Conservation (phyloP, 1,139 yeast species). For the Wickerhamomyces sp. region DNA sequence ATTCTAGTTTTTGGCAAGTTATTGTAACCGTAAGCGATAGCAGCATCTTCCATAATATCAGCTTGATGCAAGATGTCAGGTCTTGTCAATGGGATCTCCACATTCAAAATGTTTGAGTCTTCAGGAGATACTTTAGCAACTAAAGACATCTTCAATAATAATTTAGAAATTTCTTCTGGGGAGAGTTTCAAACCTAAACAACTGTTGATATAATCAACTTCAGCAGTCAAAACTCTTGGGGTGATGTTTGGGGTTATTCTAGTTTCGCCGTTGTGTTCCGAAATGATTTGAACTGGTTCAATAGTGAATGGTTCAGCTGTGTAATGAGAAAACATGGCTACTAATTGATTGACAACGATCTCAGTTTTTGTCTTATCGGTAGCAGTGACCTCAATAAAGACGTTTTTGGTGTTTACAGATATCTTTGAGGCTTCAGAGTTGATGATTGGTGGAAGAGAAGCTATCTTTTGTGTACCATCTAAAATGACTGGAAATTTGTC, state of each 20-base stretch:
- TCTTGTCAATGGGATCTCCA: slow-evolving; percentile 85
- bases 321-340: slow-evolving; percentile 93
- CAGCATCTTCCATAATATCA: slow-evolving; percentile 98
- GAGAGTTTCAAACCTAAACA: slow-evolving; percentile 77
- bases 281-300: slow-evolving; percentile 84
- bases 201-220: slow-evolving; percentile 83
- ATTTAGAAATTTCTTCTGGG: slow-evolving; percentile 61
- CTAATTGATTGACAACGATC: slow-evolving; percentile 83
- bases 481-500: slow-evolving; percentile 90
- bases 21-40: slow-evolving; percentile 93
- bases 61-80: slow-evolving; percentile 96
- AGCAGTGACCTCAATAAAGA: slow-evolving; percentile 92
- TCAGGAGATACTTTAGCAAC: slow-evolving; percentile 50
- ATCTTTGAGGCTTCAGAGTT: slow-evolving; percentile 91
- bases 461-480: slow-evolving; percentile 73
- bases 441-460: slow-evolving; percentile 96
- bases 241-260: slow-evolving; percentile 72
- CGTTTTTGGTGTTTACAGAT: slow-evolving; percentile 75
- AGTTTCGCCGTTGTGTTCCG: slow-evolving; percentile 76
- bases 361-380: slow-evolving; percentile 93
- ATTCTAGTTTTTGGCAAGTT: slow-evolving; percentile 82
- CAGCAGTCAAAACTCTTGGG: slow-evolving; percentile 70
- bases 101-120: slow-evolving; percentile 55
- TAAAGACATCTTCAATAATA: slow-evolving; percentile 80
- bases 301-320: slow-evolving; percentile 72